Conservation (phyloP, 2,329 filamentous ascomycete species). For the Arthrobotrys conoides region DNA sequence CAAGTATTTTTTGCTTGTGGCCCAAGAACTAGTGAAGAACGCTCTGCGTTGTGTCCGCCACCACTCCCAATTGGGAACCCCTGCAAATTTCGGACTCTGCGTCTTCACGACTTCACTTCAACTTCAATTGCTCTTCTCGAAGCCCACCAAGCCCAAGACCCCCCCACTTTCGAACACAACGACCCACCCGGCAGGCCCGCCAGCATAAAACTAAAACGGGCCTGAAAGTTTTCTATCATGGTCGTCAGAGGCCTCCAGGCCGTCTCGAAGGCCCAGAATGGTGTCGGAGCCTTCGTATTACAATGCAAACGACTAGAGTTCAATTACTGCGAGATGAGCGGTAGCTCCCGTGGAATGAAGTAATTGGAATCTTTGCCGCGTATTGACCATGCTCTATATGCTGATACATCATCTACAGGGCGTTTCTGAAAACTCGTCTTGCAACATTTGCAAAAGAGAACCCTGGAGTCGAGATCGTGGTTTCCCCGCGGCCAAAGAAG, state of each 20-base stretch:
- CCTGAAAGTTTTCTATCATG: slow-evolving; percentile 44
- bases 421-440: slow-evolving; percentile 84
- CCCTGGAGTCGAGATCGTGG: slow-evolving; percentile 89
- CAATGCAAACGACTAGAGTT: slow-evolving; percentile 97
- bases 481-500: slow-evolving; percentile 89
- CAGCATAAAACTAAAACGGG: neutral
- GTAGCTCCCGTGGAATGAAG: slow-evolving; percentile 96
- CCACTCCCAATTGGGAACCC: slow-evolving; percentile 30
- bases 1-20: neutral
- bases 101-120: slow-evolving; percentile 9
- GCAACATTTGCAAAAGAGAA: slow-evolving; percentile 83
- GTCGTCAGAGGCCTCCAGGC: slow-evolving; percentile 61
- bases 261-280: slow-evolving; percentile 77
- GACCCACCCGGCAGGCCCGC: slow-evolving; percentile 10
- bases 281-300: slow-evolving; percentile 94
- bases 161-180: slow-evolving; percentile 10
- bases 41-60: slow-evolving; percentile 19
- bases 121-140: slow-evolving; percentile 19
- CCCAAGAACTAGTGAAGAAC: neutral
- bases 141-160: slow-evolving; percentile 11
- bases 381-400: neutral
- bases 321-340: slow-evolving; percentile 96
- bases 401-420: slow-evolving; percentile 69
- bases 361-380: slow-evolving; percentile 67
- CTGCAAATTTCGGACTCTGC: slow-evolving; percentile 49